These are phyloP conservation scores for Ceratobasidium theobromae DNA, from an alignment of 1,284 basidiomycete species.

Conservation along the genomic window DNA sequence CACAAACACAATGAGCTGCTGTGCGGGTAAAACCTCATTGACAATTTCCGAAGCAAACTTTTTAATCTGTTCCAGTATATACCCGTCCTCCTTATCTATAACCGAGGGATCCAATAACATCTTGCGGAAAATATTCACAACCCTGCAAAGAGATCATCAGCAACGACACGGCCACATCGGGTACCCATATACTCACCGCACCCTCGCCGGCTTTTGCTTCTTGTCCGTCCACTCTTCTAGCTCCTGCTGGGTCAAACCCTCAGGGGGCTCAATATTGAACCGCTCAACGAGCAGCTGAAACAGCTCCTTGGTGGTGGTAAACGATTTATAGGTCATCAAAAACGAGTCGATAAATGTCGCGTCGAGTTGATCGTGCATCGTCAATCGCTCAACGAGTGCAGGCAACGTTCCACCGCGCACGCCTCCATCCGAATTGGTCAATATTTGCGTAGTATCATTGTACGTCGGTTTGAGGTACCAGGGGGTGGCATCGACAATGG, in stretches of 20 bases:
- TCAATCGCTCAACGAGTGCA: constrained; percentile 86
- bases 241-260: constrained; percentile 65
- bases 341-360: constrained; percentile 88
- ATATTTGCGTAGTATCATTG: constrained; percentile 68
- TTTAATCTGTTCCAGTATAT: constrained; percentile 76
- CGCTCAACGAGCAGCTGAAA: constrained; percentile 84
- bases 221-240: constrained; percentile 79
- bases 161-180: neutral
- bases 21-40: constrained; percentile 62
- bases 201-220: constrained; percentile 88
- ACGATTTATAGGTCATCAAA: constrained; percentile 96
- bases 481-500: constrained; percentile 60
- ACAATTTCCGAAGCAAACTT: constrained; percentile 72
- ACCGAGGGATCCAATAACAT: constrained; percentile 80
- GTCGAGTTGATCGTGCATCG: constrained; percentile 84
- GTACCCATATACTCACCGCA: constrained; percentile 65
- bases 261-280: constrained; percentile 79
- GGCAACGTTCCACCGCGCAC: constrained; percentile 86
- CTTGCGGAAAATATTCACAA: constrained; percentile 79
- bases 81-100: constrained; percentile 77
- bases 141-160: constrained; percentile 49
- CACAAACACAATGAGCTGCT: constrained; percentile 69
- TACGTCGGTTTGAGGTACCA: constrained; percentile 88
- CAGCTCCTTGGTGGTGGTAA: constrained; percentile 83
- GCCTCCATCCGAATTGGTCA: constrained; percentile 79